phyloP scores from a whole-genome alignment of 305 asterid genomes.

The Striga hermonthica region DNA sequence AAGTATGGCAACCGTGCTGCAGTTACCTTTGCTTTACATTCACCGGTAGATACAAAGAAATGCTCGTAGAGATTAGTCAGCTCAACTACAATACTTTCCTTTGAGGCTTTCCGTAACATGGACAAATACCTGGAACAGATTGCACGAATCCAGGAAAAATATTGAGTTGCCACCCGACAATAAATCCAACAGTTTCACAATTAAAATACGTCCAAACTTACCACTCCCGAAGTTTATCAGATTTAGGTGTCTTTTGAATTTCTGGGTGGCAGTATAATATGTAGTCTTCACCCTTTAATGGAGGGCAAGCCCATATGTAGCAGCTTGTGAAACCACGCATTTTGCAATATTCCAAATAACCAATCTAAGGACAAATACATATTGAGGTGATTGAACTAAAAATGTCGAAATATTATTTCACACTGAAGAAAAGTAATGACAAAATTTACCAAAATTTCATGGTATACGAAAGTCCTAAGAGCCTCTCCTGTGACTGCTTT shows the following conservation, averaged over 20 bases:
- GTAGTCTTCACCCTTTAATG: constrained; percentile 94
- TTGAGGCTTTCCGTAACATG: constrained; percentile 84
- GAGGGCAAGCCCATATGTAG: constrained; percentile 98
- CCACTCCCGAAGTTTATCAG: constrained; percentile 99
- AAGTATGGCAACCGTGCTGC: constrained; percentile 95
- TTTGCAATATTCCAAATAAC: constrained; percentile 90
- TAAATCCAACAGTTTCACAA: constrained; percentile 16
- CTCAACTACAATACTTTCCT: constrained; percentile 78
- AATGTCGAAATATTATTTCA: constrained; percentile 7
- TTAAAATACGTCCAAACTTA: constrained; percentile 37
- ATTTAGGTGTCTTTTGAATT: constrained; percentile 97
- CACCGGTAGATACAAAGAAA: constrained; percentile 78
- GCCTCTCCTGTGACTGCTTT: constrained; percentile 95
- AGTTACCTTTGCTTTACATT: constrained; percentile 87
- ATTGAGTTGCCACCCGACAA: constrained; percentile 3
- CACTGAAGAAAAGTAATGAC: constrained; percentile 23
- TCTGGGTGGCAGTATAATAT: constrained; percentile 97
- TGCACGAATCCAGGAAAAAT: constrained; percentile 23
- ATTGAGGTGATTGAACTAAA: constrained; percentile 22
- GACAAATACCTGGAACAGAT: constrained; percentile 75
- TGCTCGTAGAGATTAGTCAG: constrained; percentile 86
- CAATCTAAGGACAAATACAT: constrained; percentile 56
- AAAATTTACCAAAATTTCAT: constrained; percentile 83
- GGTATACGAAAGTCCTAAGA: constrained; percentile 93
- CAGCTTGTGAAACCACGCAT: constrained; percentile 95